phyloP scores from a whole-genome alignment of 306 rosid genomes.

The Abrus precatorius region DNA sequence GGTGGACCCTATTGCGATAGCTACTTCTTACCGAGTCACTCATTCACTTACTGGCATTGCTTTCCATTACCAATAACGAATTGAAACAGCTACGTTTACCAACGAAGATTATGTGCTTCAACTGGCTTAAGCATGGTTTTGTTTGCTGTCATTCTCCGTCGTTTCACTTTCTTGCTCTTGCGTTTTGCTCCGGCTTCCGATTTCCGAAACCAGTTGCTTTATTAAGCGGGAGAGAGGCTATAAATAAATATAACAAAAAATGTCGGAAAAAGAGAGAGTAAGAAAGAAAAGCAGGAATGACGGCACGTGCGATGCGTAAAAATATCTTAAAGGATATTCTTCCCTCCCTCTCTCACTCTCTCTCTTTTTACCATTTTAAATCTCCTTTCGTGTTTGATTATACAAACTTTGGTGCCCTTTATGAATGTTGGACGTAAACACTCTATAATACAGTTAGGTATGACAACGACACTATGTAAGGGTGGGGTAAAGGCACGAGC shows the following conservation, averaged over 20 bases:
- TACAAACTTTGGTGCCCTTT: too few species aligned
- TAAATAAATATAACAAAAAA: background rate
- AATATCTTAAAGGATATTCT: background rate
- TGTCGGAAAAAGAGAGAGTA: background rate
- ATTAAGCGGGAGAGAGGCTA: background rate
- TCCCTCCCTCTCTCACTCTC: background rate
- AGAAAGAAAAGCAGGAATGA: background rate
- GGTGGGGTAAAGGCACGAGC: too few species aligned
- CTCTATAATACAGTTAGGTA: too few species aligned
- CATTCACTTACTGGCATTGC: background rate
- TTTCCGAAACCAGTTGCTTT: background rate
- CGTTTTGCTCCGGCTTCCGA: constrained; percentile 1
- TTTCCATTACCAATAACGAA: background rate
- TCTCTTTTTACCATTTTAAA: too few species aligned
- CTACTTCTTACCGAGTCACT: background rate
- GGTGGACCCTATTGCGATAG: constrained; percentile 11
- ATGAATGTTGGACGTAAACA: too few species aligned
- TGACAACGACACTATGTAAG: too few species aligned
- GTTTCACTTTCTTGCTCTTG: background rate
- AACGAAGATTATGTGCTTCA: background rate
- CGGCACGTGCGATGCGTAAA: background rate
- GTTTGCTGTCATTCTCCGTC: background rate
- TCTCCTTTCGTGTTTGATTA: too few species aligned
- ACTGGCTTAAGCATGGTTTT: too few species aligned
- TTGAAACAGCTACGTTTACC: background rate